Conservation (phyloP, 2,329 filamentous ascomycete genomes). For the Sporothrix globosa region DNA sequence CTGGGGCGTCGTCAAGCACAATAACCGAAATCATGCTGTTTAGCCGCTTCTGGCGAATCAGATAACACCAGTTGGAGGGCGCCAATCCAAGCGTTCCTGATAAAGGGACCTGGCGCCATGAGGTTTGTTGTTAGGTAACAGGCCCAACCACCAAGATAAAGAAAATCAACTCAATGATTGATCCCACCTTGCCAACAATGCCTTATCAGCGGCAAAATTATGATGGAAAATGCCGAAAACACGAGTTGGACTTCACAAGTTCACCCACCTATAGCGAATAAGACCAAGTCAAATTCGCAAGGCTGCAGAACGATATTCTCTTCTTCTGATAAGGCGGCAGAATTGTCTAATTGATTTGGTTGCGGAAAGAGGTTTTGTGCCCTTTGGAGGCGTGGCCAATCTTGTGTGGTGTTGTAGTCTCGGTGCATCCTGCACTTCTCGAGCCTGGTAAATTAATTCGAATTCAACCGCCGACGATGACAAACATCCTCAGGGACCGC, state of each 20-base stretch:
- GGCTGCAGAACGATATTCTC: neutral
- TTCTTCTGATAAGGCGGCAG: conserved; percentile 12
- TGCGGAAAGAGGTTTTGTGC: neutral
- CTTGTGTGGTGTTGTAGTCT: neutral
- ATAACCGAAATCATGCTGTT: neutral
- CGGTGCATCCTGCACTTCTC: neutral
- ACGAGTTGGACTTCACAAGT: neutral
- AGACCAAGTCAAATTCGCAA: neutral
- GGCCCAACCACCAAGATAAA: neutral
- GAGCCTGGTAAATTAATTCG: neutral
- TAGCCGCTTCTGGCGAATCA: conserved; percentile 20
- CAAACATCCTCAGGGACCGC: neutral
- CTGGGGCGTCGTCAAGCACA: neutral
- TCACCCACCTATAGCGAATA: conserved; percentile 22
- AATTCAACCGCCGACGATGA: neutral
- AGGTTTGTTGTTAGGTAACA: conserved; percentile 4
- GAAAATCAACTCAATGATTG: neutral
- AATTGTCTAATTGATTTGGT: neutral
- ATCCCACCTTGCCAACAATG: neutral
- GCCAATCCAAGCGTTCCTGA: conserved; percentile 3
- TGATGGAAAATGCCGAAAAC: neutral
- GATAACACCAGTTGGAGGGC: conserved; percentile 3
- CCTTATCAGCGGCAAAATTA: conserved; percentile 15
- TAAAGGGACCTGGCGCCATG: conserved; percentile 13
- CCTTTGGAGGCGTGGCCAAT: neutral